These are phyloP conservation scores for Cystofilobasidium bisporidii DNA, from an alignment of 768 basidiomycete genomes.

Conservation along the genomic window DNA sequence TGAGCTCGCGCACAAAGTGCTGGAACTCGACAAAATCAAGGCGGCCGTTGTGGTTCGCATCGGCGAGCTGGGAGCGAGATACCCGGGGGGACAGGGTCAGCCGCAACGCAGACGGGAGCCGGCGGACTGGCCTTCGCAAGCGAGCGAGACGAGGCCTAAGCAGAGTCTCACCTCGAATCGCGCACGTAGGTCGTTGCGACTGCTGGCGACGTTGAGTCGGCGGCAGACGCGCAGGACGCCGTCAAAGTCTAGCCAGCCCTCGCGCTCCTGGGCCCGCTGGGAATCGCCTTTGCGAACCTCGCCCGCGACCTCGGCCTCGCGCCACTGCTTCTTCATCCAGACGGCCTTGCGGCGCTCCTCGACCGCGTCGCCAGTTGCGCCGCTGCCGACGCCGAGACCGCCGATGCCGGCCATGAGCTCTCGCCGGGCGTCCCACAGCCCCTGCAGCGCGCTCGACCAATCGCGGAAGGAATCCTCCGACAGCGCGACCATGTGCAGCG, in stretches of 20 bases:
- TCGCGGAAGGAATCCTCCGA: slow-evolving; percentile 54
- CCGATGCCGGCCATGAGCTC: slow-evolving; percentile 62
- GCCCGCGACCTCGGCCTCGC: slow-evolving; percentile 53
- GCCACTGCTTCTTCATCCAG: slow-evolving; percentile 80
- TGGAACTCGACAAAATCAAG: slow-evolving; percentile 74
- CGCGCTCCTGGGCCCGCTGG: not conserved
- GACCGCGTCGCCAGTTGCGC: slow-evolving; percentile 4
- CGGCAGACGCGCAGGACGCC: slow-evolving; percentile 22
- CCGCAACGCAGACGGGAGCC: too few species aligned
- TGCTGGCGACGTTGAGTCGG: slow-evolving; percentile 24
- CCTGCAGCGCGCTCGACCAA: slow-evolving; percentile 57
- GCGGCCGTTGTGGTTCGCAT: slow-evolving; percentile 49
- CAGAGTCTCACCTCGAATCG: slow-evolving; percentile 20
- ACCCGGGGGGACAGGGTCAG: too few species aligned
- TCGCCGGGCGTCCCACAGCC: slow-evolving; percentile 56
- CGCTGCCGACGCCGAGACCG: slow-evolving; percentile 16
- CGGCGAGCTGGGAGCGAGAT: slow-evolving; percentile 49
- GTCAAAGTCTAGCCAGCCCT: slow-evolving; percentile 27
- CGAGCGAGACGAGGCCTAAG: too few species aligned
- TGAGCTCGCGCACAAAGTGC: slow-evolving; percentile 68
- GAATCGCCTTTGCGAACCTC: slow-evolving; percentile 55
- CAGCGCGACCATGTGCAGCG: slow-evolving; percentile 70
- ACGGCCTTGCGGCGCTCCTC: slow-evolving; percentile 54
- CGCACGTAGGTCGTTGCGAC: slow-evolving; percentile 10
- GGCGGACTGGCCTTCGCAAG: too few species aligned